These are phyloP conservation scores for Pyrenula massariospora DNA, from an alignment of 495 filamentous ascomycete genomes.

Conservation along the genomic window DNA sequence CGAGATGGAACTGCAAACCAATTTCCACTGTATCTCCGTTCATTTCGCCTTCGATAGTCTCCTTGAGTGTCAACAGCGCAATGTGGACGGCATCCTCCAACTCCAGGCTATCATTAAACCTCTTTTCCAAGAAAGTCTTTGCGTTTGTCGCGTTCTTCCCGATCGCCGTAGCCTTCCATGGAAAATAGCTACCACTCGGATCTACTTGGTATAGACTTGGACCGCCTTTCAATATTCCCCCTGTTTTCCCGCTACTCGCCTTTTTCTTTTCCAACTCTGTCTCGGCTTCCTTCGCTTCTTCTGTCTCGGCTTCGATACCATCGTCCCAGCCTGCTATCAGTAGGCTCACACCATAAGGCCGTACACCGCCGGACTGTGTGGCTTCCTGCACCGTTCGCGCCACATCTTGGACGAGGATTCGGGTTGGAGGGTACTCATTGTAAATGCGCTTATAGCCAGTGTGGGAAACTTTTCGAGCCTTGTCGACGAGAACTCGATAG, in stretches of 20 bases:
- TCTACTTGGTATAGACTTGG: conserved; percentile 98
- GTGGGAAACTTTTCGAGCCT: conserved; percentile 96
- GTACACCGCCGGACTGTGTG: conserved; percentile 92
- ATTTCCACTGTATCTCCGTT: conserved; percentile 98
- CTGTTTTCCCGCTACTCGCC: conserved; percentile 64
- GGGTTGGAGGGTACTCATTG: conserved; percentile 98
- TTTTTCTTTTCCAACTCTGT: conserved; percentile 55
- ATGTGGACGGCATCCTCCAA: conserved; percentile 98
- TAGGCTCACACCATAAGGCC: conserved; percentile 94
- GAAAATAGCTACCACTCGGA: conserved; percentile 92
- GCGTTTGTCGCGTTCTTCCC: conserved; percentile 96
- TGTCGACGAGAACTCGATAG: conserved; percentile 94
- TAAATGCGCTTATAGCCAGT: conserved; percentile 99
- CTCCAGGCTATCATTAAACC: conserved; percentile 94
- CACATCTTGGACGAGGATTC: conserved; percentile 97
- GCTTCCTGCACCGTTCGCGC: conserved; percentile 97
- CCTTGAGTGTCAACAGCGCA: conserved; percentile 92
- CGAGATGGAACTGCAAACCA: conserved; percentile 40
- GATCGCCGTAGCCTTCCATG: conserved; percentile 98
- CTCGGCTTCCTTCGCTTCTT: conserved; percentile 32
- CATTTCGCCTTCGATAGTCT: conserved; percentile 99
- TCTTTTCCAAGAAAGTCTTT: conserved; percentile 98
- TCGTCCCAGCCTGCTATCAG: conserved; percentile 98
- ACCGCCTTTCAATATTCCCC: conserved; percentile 88
- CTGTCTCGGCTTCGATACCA: conserved; percentile 71